Conservation (phyloP, 2,329 filamentous ascomycete genomes). For the Ilyonectria destructans region DNA sequence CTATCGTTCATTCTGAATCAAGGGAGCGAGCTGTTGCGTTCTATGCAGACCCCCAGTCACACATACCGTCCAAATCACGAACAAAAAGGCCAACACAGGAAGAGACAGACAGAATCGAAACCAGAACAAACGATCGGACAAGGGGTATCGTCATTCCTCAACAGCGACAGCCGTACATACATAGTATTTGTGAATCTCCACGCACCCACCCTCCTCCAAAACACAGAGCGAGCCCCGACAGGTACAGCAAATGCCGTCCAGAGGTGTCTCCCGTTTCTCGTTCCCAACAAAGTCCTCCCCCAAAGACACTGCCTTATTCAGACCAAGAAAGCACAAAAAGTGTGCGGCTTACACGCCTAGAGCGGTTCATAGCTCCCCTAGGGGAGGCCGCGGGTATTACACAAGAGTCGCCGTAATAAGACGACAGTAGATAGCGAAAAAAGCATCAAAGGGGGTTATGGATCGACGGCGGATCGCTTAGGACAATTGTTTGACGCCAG, state of each 20-base stretch:
- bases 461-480: conserved; percentile 27
- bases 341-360: conserved; percentile 22
- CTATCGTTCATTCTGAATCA: not conserved
- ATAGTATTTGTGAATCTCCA: conserved; percentile 31
- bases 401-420: conserved; percentile 43
- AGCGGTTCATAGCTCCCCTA: conserved; percentile 10
- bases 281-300: conserved; percentile 5
- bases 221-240: not conserved
- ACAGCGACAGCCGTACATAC: conserved; percentile 36
- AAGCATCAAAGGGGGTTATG: conserved; percentile 29
- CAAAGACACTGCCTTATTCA: conserved; percentile 25
- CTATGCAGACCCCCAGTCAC: not conserved
- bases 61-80: not conserved
- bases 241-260: not conserved
- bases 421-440: conserved; percentile 34
- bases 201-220: conserved; percentile 11
- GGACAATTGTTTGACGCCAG: conserved; percentile 42
- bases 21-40: not conserved
- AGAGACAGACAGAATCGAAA: not conserved
- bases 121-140: conserved; percentile 14
- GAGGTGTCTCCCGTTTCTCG: not conserved
- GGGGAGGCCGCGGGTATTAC: conserved; percentile 50
- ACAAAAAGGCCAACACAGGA: not conserved
- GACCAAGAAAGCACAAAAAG: conserved; percentile 29
- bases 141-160: conserved; percentile 43